Evolutionary conservation across 768 basidiomycete genomes (phyloP), one percentile per base, ranked within the genome.

Genomic region (Hygrocybe punicea): DNA sequence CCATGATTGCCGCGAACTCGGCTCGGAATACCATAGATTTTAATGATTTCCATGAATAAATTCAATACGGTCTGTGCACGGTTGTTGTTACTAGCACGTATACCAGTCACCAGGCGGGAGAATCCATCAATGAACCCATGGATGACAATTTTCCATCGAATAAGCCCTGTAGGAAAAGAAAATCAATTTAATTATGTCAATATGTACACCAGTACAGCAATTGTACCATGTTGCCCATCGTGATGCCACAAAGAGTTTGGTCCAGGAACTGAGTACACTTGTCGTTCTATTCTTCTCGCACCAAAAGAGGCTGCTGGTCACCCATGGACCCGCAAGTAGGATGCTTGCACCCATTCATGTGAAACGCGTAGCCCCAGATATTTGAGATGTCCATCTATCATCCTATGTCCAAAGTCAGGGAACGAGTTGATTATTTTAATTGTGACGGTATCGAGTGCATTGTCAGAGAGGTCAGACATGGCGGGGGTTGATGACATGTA

Each of bases 121-220:
- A 71, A 70, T 1, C 78, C 78, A 66, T 80, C 76, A 11, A 79
- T 72, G 53, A 76, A 77, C 1, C 69, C 71, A 61, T 78, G 77
- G 2, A 73, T 69, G 3, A 77, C 71, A 37, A 76, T 67, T 46
- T 67, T 67, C 64, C 66, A 77, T 3, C 51, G 57, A 48, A 77
- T 77, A 11, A 76, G 67, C 4, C 68, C 73, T 72, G 7, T 24
- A 19, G 35, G 24, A 36, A 5, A 35, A 53, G 50, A 17, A 70
- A 68, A 1, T 13, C 35, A 25, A 21, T 39, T 29, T 29, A 29
- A 29, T 8, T 29, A 29, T 29, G 29, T 29, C 29, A 29, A 29
- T 57, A 54, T 35, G 24, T 29, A 29, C 29, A 29, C 29, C 29
- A 71, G 1, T 54, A 51, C 19, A 70, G 69, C 1, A 36, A 11